A percentile compares a stretch with the other conserved stretches of the same genome.
phyloP scores from a whole-genome alignment of 192 early-diverging fungal genomes.

The Dissophora globulifera region DNA sequence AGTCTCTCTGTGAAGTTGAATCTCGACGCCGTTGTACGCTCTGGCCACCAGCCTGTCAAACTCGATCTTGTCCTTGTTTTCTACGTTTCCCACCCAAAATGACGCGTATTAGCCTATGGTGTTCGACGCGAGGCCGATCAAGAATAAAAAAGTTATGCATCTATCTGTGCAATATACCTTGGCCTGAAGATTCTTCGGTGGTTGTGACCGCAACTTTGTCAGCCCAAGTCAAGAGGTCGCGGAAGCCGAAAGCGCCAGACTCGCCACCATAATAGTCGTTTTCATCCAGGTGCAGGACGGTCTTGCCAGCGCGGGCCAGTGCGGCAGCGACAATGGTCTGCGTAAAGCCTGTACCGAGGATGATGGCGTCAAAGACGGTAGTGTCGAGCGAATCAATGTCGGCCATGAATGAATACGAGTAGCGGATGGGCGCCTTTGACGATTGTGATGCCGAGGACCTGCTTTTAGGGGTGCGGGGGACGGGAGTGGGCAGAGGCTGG shows the following conservation, averaged over 20 bases:
- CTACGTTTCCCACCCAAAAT: too few species aligned
- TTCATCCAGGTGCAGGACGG: constrained; percentile 86
- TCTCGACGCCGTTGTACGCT: constrained; percentile 42
- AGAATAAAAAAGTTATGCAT: neutral
- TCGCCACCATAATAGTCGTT: constrained; percentile 83
- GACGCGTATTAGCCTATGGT: too few species aligned
- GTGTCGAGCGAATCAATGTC: constrained; percentile 48
- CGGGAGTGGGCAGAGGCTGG: neutral
- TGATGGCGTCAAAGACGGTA: constrained; percentile 77
- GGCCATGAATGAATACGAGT: constrained; percentile 54
- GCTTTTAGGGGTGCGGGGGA: constrained; percentile 4
- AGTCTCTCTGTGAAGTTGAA: constrained; percentile 30
- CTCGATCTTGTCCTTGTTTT: constrained; percentile 34
- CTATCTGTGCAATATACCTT: neutral
- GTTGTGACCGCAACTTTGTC: constrained; percentile 26
- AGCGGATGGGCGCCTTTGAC: constrained; percentile 18
- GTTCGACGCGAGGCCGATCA: too few species aligned
- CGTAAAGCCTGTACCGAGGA: constrained; percentile 88
- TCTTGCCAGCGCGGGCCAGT: constrained; percentile 71
- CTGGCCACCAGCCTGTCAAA: constrained; percentile 33
- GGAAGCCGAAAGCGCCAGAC: constrained; percentile 65
- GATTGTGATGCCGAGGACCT: neutral
- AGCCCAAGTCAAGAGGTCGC: constrained; percentile 60
- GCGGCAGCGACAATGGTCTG: constrained; percentile 85
- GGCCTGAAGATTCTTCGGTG: neutral